Evolutionary conservation across 2,329 filamentous ascomycete genomes (phyloP).

Genomic region (Ophiosphaerella korrae): DNA sequence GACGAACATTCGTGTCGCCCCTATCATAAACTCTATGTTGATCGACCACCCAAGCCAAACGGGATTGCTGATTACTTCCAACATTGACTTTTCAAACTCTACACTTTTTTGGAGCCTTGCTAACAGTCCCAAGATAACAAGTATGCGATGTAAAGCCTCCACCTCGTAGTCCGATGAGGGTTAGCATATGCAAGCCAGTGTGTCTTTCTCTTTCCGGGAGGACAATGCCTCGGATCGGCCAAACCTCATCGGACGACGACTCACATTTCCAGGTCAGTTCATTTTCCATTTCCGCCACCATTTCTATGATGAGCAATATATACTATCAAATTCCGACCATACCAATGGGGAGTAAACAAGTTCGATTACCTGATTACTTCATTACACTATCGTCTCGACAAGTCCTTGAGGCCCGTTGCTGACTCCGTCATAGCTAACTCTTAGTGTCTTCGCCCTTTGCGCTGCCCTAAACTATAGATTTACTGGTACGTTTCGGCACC

Average conservation of each 20-base stretch:
- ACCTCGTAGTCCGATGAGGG: constrained; percentile 12
- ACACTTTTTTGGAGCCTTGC: constrained; percentile 3
- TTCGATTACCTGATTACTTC: constrained; percentile 46
- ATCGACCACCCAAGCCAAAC: constrained; percentile 50
- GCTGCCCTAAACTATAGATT: not conserved
- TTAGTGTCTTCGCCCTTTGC: not conserved
- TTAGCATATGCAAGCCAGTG: no score
- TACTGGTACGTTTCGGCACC: not conserved
- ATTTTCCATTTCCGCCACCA: constrained; percentile 4
- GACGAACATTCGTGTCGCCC: constrained; percentile 49
- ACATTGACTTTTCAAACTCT: constrained; percentile 3
- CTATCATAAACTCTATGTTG: constrained; percentile 49
- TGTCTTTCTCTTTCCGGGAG: no score
- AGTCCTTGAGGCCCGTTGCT: constrained; percentile 6
- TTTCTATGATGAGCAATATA: constrained; percentile 42
- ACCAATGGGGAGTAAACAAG: constrained; percentile 43
- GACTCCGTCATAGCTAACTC: constrained; percentile 16
- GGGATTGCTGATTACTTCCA: constrained; percentile 42
- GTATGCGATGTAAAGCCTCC: no score
- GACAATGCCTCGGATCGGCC: not conserved
- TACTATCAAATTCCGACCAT: constrained; percentile 50
- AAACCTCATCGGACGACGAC: constrained; percentile 23
- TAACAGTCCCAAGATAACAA: not conserved
- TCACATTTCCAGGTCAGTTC: constrained; percentile 18
- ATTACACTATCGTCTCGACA: not conserved